Base-by-base conservation (phyloP, 2,329 filamentous ascomycete species). In the Parastagonospora nodorum region DNA sequence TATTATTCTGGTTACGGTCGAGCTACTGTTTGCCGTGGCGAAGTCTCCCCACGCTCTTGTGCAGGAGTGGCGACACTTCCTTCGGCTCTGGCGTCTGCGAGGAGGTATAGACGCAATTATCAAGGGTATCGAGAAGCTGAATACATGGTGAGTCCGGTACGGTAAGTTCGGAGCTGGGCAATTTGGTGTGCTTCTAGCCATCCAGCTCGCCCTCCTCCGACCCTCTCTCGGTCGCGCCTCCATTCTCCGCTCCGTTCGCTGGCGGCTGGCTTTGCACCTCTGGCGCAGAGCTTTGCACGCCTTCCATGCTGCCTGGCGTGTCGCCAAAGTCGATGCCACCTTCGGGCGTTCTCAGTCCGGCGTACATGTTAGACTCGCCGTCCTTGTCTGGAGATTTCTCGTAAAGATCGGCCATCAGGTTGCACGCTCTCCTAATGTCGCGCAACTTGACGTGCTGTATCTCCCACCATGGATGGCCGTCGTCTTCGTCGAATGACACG, bases 401-500 rank as follows among this genome's bases (percentile, higher is more conserved):
- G 63, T 80, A 81, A 16, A 78, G 71, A 38, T 75, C 84, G 31
- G 85, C 84, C 79, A 97, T 88, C 46, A 90, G 81, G 47, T 88
- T 86, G 61, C 92, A 89, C 4, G 91, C 90, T 61, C 82, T 82
- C 36, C 82, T 77, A 56, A 95, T 89, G 55, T 88, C 84, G 16
- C 81, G 78, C 59, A 93, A 80, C 56, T 86, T 83, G 31, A 92
- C 89, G 30, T 85, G 84, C 45, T 96, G 77, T 48, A 84, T 82
- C 52, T 87, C 87, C 93, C 93, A 99, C 94, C 94, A 99, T 0
- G 92, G 82, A 61, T 85, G 82, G 32, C 89, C 90, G 44, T 86
- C 78, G 36, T 88, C 79, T 61, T 95, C 90, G 58, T 80, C 78
- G 48, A 97, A 87, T n/a, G 81, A 83, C 30, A 91, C 81, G 31